phyloP scores from a whole-genome alignment of 495 filamentous ascomycete species.

The Elasticomyces elasticus region DNA sequence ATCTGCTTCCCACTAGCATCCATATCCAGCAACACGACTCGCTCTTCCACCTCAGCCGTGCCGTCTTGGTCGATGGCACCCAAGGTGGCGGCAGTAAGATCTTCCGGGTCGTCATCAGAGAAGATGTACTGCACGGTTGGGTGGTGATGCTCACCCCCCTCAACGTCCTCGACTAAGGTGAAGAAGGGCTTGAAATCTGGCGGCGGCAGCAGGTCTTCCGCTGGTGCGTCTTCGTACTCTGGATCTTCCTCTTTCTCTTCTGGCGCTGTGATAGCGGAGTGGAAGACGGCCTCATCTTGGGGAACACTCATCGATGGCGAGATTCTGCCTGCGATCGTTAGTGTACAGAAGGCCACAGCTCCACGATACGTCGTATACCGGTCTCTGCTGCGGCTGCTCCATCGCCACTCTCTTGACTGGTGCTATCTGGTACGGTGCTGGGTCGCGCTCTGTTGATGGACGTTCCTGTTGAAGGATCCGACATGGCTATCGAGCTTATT shows the following conservation, averaged over 20 bases:
- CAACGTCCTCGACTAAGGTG: slow-evolving; percentile 50
- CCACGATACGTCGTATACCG: neutral
- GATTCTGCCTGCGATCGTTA: neutral
- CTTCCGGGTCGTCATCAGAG: slow-evolving; percentile 31
- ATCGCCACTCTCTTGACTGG: neutral
- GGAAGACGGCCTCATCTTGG: neutral
- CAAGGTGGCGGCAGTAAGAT: slow-evolving; percentile 28
- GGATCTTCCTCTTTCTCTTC: neutral
- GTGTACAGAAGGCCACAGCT: too few species aligned
- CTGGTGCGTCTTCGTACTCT: slow-evolving; percentile 19
- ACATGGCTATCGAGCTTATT: too few species aligned
- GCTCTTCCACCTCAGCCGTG: slow-evolving; percentile 22
- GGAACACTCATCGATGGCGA: slow-evolving; percentile 1
- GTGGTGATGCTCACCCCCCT: slow-evolving; percentile 55
- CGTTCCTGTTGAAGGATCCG: too few species aligned
- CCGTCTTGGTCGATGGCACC: slow-evolving; percentile 21
- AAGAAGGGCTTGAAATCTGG: slow-evolving; percentile 56
- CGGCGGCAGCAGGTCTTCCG: slow-evolving; percentile 29
- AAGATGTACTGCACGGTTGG: slow-evolving; percentile 80
- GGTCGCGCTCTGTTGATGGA: neutral
- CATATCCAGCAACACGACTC: slow-evolving; percentile 31
- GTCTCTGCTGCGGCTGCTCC: neutral
- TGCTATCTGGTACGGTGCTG: neutral
- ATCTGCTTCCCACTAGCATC: slow-evolving; percentile 28
- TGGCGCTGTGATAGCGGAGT: neutral